Conservation (phyloP, 2,329 filamentous ascomycete species). For the Sclerotinia subarctica region DNA sequence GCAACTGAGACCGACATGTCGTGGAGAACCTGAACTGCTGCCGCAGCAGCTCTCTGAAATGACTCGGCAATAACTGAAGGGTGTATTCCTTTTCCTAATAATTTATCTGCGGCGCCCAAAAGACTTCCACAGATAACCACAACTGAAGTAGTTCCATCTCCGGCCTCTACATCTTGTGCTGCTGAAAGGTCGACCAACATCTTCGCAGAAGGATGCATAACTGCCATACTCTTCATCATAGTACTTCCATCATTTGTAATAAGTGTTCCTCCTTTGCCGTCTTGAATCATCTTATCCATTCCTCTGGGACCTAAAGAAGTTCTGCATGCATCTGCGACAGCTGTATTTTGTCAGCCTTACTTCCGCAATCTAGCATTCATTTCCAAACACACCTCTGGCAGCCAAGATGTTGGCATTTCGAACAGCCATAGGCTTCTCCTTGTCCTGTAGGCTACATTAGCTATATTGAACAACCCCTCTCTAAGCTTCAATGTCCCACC, state of each 20-base stretch:
- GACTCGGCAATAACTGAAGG: conserved; percentile 96
- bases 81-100: conserved; percentile 91
- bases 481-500: conserved; percentile 29
- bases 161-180: conserved; percentile 96
- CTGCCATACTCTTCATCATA: conserved; percentile 98
- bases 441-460: conserved; percentile 51
- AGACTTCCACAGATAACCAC: conserved; percentile 97
- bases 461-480: conserved; percentile 27
- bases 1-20: conserved; percentile 94
- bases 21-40: conserved; percentile 84
- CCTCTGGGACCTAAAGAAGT: conserved; percentile 63
- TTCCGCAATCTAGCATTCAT: conserved; percentile 21
- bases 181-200: conserved; percentile 98
- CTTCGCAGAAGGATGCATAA: conserved; percentile 98
- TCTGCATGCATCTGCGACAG: conserved; percentile 95
- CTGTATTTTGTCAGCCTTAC: conserved; percentile 46
- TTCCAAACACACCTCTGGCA: conserved; percentile 68
- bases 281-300: conserved; percentile 64
- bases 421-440: conserved; percentile 98
- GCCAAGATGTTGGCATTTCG: conserved; percentile 96
- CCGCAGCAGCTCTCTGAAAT: conserved; percentile 90
- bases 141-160: conserved; percentile 96
- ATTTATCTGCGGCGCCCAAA: conserved; percentile 85
- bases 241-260: conserved; percentile 99
- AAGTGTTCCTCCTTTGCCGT: conserved; percentile 73